Conservation (phyloP, 2,329 filamentous ascomycete genomes). For the Cladosporium sp. region DNA sequence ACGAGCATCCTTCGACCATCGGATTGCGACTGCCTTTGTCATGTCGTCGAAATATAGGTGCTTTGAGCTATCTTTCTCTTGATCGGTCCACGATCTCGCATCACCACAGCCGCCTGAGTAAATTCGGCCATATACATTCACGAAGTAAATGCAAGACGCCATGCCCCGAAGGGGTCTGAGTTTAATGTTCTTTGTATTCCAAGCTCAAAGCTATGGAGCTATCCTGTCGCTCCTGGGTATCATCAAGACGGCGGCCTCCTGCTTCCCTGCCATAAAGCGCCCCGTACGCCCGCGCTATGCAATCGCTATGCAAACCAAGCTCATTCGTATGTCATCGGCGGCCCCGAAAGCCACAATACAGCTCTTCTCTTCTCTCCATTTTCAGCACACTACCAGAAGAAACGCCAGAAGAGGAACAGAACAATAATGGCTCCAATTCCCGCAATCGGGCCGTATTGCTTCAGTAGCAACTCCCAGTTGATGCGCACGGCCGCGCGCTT, state of each 20-base stretch:
- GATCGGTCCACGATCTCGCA: background rate
- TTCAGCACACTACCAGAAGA: conserved; percentile 81
- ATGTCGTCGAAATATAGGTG: background rate
- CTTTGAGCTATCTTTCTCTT: conserved; percentile 22
- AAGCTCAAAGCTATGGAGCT: conserved; percentile 13
- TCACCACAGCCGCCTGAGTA: too few species aligned
- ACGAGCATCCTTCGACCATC: too few species aligned
- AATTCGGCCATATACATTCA: background rate
- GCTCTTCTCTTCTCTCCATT: background rate
- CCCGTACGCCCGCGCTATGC: conserved; percentile 19
- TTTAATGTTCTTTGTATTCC: conserved; percentile 5
- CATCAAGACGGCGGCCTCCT: conserved; percentile 16
- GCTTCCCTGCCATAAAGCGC: conserved; percentile 15
- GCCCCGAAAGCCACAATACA: background rate
- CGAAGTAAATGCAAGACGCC: background rate
- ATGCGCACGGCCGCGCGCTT: conserved; percentile 86
- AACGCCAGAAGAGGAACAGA: conserved; percentile 85
- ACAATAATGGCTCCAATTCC: conserved; percentile 76
- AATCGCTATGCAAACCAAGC: conserved; percentile 21
- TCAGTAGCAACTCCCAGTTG: conserved; percentile 94
- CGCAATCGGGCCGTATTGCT: conserved; percentile 92
- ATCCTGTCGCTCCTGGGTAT: conserved; percentile 22
- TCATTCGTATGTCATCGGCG: conserved; percentile 5
- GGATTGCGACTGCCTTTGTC: background rate
- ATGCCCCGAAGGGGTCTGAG: conserved; percentile 4